Evolutionary conservation across 2,329 filamentous ascomycete species (phyloP).

Genomic region (Dothidotthia symphoricarpi): DNA sequence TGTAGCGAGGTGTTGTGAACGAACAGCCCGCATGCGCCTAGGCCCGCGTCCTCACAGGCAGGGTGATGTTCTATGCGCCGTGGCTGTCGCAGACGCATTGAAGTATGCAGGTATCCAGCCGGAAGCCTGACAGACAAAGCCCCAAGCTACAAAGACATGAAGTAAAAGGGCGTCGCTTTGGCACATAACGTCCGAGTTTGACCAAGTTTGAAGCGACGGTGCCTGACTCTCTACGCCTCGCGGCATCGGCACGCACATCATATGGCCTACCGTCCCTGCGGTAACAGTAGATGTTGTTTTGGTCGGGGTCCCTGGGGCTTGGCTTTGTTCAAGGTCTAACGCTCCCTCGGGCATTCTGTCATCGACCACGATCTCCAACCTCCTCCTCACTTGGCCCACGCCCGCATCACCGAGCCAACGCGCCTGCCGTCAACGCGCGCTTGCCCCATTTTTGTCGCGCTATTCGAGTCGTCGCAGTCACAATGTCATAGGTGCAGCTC

Average conservation of each 20-base stretch:
- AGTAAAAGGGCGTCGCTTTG: too few species aligned
- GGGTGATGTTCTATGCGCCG: slow-evolving; percentile 5
- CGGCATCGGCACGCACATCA: slow-evolving; percentile 1
- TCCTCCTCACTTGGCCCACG: slow-evolving; percentile 25
- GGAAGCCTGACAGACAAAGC: not conserved
- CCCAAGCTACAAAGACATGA: too few species aligned
- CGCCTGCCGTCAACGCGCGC: slow-evolving; percentile 24
- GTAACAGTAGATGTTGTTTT: slow-evolving; percentile 29
- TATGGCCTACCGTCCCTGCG: slow-evolving; percentile 6
- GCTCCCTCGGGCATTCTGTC: slow-evolving; percentile 16
- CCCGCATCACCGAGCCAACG: slow-evolving; percentile 20
- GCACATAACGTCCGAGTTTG: not conserved
- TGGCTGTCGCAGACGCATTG: slow-evolving; percentile 1
- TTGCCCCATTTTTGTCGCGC: slow-evolving; percentile 15
- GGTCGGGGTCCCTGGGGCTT: slow-evolving; percentile 23
- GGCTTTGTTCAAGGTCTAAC: slow-evolving; percentile 23
- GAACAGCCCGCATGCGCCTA: not conserved
- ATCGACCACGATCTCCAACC: slow-evolving; percentile 30
- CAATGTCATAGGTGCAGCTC: slow-evolving; percentile 26
- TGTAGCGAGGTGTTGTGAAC: too few species aligned
- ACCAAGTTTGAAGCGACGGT: too few species aligned
- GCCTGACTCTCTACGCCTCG: slow-evolving; percentile 8
- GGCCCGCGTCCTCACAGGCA: not conserved
- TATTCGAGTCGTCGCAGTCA: slow-evolving; percentile 7
- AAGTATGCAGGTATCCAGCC: not conserved